Base-by-base conservation (phyloP, 768 basidiomycete species). In the Podaxis mareebaensis region DNA sequence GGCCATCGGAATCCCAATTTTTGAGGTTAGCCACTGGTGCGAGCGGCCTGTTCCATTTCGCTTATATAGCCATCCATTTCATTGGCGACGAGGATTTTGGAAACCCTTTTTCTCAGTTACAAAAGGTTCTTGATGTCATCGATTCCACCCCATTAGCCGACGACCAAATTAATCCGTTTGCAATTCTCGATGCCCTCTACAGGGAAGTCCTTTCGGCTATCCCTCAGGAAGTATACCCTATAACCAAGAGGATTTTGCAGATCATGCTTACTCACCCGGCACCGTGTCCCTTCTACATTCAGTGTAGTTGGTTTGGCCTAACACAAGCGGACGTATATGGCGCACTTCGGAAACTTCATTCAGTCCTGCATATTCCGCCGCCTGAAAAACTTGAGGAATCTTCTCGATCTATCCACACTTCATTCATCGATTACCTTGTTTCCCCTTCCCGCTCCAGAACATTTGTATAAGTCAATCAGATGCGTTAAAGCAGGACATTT, bases 41-140 rank as follows among this genome's bases (percentile, higher is more conserved):
- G 3, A 67, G 67, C 4, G 69, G 71, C 7, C 67, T 68, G 53
- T 73, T 73, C 48, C 67, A 72, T 38, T 75, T 72, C 36, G 68
- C 66, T 1, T 65, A 69, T 1, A 71, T 68, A 12, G 66, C 67
- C 36, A 44, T 72, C 6, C 66, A 67, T 24, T 73, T 66, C 61
- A 60, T 73, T 44, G 69, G 58, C 15, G 65, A 66, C 36, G 12
- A 12, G 15, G 54, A 8, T 12, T 56, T 40, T 24, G 39, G 54
- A 20, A 56, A 63, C 13, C 61, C 64, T 7, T 24, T 38, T 3
- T 22, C 17, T 24, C 54, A 24, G 49, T 67, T 63, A 3, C 48
- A 57, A 17, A 61, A 54, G 33, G 58, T 63, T n/a, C 40, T 65
- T 15, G 53, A 10, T 12, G 6, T 46, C 30, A 20, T 59, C 6